These are phyloP conservation scores for Penicillium desertorum DNA, from an alignment of 495 filamentous ascomycete species.

Conservation along the genomic window DNA sequence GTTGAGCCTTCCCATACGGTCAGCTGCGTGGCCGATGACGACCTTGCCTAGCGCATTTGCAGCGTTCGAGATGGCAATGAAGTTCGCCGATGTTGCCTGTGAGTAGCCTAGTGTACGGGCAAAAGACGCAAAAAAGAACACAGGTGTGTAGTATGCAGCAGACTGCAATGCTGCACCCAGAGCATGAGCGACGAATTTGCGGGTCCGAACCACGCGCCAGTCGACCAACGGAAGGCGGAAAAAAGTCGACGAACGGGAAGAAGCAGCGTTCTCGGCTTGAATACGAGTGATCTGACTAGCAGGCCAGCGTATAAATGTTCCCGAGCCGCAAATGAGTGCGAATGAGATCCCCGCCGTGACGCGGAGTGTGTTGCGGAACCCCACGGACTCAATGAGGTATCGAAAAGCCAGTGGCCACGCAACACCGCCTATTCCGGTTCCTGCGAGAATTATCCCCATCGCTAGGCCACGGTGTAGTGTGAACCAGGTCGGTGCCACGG, in stretches of 20 bases:
- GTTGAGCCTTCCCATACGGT: slow-evolving; percentile 51
- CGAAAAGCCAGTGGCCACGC: slow-evolving; percentile 38
- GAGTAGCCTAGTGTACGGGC: slow-evolving; percentile 41
- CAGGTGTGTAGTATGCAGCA: slow-evolving; percentile 42
- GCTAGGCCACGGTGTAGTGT: slow-evolving; percentile 32
- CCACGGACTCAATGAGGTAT: slow-evolving; percentile 28
- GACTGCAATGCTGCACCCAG: slow-evolving; percentile 36
- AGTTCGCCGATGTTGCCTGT: slow-evolving; percentile 34
- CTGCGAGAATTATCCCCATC: slow-evolving; percentile 41
- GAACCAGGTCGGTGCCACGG: slow-evolving; percentile 41
- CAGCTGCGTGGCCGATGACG: slow-evolving; percentile 33
- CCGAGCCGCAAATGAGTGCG: slow-evolving; percentile 27
- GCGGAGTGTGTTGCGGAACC: slow-evolving; percentile 42
- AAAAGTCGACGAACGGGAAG: slow-evolving; percentile 4
- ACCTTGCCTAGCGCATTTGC: slow-evolving; percentile 32
- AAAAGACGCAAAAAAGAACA: slow-evolving; percentile 43
- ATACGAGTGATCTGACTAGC: slow-evolving; percentile 25
- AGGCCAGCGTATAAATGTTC: slow-evolving; percentile 34
- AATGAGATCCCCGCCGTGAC: slow-evolving; percentile 37
- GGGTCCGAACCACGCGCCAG: slow-evolving; percentile 31
- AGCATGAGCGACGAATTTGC: slow-evolving; percentile 37
- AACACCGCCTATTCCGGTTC: slow-evolving; percentile 38
- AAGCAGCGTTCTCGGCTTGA: slow-evolving; percentile 23
- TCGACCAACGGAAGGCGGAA: slow-evolving; percentile 32
- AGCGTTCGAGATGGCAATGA: slow-evolving; percentile 35